Evolutionary conservation across 441 rosid genomes (phyloP), one percentile per base, ranked within the genome.

Genomic region (Syzygium syzygioides): DNA sequence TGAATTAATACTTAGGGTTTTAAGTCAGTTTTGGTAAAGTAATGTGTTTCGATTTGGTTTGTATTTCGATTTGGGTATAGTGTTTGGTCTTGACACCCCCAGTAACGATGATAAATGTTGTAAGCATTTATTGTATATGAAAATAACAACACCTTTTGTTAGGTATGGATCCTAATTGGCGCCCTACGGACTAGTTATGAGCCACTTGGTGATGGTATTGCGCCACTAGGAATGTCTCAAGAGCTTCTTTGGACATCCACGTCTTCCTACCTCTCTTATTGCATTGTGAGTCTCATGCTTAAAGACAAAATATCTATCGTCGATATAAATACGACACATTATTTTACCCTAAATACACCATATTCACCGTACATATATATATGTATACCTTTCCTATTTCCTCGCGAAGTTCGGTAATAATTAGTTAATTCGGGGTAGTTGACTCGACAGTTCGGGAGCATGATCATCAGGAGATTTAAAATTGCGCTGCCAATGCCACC

Each of bases 121-220:
- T 41, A 41, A 41, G 45, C 45, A 41, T 41, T 6, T 3, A 34
- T 4, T 7, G 9, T 6, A 62, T 14, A 62, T 30, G 37, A 30
- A 30, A 64, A 30, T 64, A 10, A 15, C 1, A 30, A 30, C 0
- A 15, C 3, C 0, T 25, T 37, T 76, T 6, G 18, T 45, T 71
- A 71, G 52, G n/a, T 13, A 23, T 23, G 26, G 50, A 7, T 37
- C 12, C 3, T 20, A 37, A 6, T 76, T 76, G n/a, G 14, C 3
- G 4, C 15, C 4, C 9, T 37, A 23, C 1, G 0, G 5, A 41
- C n/a, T 6, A 10, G 0, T 37, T 0, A 1, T 12, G 3, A 25
- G 52, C n/a, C 52, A 71, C 52, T 5, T 12, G 17, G 25, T 12
- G 9, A 41, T 37, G 52, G n/a, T 14, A 12, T 37, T 23, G 83